phyloP scores from a whole-genome alignment of 2,329 filamentous ascomycete genomes.

The Cytospora piceicola region DNA sequence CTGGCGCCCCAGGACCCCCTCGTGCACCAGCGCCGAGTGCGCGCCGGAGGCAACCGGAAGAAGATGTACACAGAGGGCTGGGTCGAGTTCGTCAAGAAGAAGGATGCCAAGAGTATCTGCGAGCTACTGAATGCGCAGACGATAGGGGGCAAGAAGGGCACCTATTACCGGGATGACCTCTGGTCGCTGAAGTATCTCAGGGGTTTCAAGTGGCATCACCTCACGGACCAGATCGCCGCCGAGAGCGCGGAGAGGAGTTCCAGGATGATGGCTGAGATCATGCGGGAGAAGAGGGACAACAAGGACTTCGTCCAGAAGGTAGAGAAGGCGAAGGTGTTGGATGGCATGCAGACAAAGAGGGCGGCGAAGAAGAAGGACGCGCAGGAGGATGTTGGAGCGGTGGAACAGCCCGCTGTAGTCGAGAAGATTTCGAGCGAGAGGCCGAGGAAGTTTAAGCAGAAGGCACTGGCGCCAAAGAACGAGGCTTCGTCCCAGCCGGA shows the following conservation, averaged over 20 bases:
- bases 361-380: slow-evolving; percentile 48
- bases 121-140: slow-evolving; percentile 76
- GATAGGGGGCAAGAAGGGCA: slow-evolving; percentile 82
- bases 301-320: slow-evolving; percentile 80
- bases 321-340: slow-evolving; percentile 78
- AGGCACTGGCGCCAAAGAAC: slow-evolving; percentile 57
- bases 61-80: slow-evolving; percentile 82
- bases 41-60: slow-evolving; percentile 81
- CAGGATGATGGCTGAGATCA: slow-evolving; percentile 77
- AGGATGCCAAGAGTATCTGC: slow-evolving; percentile 75
- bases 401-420: slow-evolving; percentile 33
- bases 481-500: slow-evolving; percentile 53
- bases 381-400: slow-evolving; percentile 38
- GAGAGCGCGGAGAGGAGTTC: slow-evolving; percentile 81
- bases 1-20: slow-evolving; percentile 75
- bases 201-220: slow-evolving; percentile 80
- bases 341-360: slow-evolving; percentile 69
- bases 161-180: slow-evolving; percentile 82
- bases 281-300: slow-evolving; percentile 76
- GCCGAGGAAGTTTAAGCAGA: slow-evolving; percentile 68
- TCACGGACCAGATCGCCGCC: slow-evolving; percentile 77
- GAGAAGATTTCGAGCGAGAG: slow-evolving; percentile 36
- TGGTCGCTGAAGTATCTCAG: slow-evolving; percentile 84
- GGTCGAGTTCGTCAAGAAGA: slow-evolving; percentile 80
- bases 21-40: slow-evolving; percentile 67